Conservation (phyloP, 495 filamentous ascomycete species). For the Acidiella bohemica region DNA sequence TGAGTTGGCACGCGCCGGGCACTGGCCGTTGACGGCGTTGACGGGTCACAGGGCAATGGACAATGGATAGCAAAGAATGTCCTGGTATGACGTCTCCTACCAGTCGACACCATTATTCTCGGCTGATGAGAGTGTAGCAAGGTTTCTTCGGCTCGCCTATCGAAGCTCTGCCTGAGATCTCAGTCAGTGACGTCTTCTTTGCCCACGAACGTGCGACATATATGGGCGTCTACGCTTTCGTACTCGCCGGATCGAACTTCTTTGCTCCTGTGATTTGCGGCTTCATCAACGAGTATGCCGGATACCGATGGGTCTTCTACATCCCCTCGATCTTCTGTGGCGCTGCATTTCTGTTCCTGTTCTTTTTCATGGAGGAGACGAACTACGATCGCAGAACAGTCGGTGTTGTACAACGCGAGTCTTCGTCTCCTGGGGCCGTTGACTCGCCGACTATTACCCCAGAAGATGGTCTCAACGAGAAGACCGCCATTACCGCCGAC, state of each 20-base stretch:
- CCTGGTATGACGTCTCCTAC: too few species aligned
- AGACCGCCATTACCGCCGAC: background rate
- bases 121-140: too few species aligned
- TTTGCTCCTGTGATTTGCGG: slow-evolving; percentile 17
- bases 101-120: too few species aligned
- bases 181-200: slow-evolving; percentile 13
- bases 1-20: too few species aligned
- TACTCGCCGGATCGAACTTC: slow-evolving; percentile 8
- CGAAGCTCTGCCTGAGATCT: slow-evolving; percentile 13
- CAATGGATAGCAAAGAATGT: slow-evolving; percentile 14
- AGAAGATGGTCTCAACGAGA: too few species aligned
- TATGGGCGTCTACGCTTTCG: slow-evolving; percentile 17
- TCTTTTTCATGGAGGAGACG: slow-evolving; percentile 13
- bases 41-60: slow-evolving; percentile 6
- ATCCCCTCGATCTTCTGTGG: slow-evolving; percentile 5
- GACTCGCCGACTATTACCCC: background rate
- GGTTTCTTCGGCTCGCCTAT: slow-evolving; percentile 8
- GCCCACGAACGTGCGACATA: slow-evolving; percentile 14
- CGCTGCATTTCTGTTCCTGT: slow-evolving; percentile 2
- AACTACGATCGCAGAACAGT: slow-evolving; percentile 10
- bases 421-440: background rate
- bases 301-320: slow-evolving; percentile 11
- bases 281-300: slow-evolving; percentile 13
- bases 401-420: background rate
- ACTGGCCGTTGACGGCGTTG: too few species aligned